Conservation (phyloP, 2,329 filamentous ascomycete species). For the Colletotrichum salicis region DNA sequence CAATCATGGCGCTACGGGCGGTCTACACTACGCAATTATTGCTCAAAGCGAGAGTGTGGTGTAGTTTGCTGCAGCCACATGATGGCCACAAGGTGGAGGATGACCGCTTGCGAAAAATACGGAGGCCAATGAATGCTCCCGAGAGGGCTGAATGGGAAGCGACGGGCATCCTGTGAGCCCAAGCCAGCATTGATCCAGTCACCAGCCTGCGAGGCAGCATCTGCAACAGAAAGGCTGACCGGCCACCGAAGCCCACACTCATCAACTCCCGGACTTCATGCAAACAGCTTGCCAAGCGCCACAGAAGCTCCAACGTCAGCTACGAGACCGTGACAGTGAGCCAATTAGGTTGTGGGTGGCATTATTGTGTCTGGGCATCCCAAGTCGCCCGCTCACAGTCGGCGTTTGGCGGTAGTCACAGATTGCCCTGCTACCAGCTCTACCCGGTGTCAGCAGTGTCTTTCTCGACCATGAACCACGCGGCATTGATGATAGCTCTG, state of each 20-base stretch:
- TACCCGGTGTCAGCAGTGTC: conserved; percentile 8
- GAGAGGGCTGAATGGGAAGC: conserved; percentile 19
- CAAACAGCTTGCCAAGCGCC: conserved; percentile 39
- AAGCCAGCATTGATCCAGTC: conserved; percentile 33
- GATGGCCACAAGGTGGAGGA: conserved; percentile 20
- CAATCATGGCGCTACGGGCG: conserved; percentile 5
- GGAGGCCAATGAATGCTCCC: conserved; percentile 19
- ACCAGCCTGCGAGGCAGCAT: conserved; percentile 39
- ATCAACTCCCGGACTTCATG: conserved; percentile 45
- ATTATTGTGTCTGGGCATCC: conserved; percentile 18
- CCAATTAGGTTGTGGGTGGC: conserved; percentile 19
- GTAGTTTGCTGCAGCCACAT: conserved; percentile 24
- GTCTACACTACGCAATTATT: conserved; percentile 1
- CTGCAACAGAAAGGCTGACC: conserved; percentile 39
- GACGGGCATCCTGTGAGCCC: conserved; percentile 27
- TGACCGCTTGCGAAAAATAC: conserved; percentile 17
- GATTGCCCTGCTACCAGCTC: conserved; percentile 8
- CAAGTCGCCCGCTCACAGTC: conserved; percentile 10
- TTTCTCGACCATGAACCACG: background rate
- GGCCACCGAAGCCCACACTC: conserved; percentile 36
- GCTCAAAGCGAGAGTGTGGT: conserved; percentile 14
- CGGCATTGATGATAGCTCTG: conserved; percentile 9
- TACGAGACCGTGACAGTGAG: conserved; percentile 8
- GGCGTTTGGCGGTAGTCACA: conserved; percentile 20
- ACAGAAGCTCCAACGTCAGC: conserved; percentile 6